Evolutionary conservation across 305 asterid genomes (phyloP).

Genomic region (Ilex paraguariensis): DNA sequence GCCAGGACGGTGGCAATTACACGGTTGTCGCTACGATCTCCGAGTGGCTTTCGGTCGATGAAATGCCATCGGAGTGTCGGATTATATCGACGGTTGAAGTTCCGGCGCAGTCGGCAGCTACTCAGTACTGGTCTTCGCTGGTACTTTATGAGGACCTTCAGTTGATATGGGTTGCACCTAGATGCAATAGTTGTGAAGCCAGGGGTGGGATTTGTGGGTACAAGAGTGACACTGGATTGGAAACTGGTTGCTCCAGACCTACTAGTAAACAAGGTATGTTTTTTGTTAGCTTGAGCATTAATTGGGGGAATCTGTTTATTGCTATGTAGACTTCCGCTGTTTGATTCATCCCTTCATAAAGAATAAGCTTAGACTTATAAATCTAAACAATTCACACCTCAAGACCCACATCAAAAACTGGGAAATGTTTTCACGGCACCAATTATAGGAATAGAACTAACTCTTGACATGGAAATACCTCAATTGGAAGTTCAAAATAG

Average conservation of each 20-base stretch:
- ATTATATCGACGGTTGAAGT: slow-evolving; percentile 25
- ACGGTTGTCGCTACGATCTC: slow-evolving; percentile 35
- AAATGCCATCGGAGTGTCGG: slow-evolving; percentile 31
- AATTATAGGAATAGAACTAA: too few species aligned
- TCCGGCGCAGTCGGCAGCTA: slow-evolving; percentile 30
- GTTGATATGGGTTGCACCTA: slow-evolving; percentile 52
- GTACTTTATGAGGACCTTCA: slow-evolving; percentile 35
- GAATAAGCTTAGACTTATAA: not conserved
- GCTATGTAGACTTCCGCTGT: too few species aligned
- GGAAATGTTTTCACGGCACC: too few species aligned
- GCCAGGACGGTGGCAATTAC: slow-evolving; percentile 36
- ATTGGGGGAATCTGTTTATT: too few species aligned
- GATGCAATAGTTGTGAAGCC: slow-evolving; percentile 42
- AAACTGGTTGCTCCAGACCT: slow-evolving; percentile 34
- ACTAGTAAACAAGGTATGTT: slow-evolving; percentile 27
- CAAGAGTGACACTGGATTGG: slow-evolving; percentile 23
- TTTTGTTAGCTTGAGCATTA: not conserved
- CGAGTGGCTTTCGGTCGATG: not conserved
- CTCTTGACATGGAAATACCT: too few species aligned
- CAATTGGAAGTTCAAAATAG: too few species aligned
- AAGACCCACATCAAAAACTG: too few species aligned
- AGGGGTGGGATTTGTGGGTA: slow-evolving; percentile 48
- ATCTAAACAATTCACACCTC: too few species aligned
- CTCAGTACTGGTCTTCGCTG: slow-evolving; percentile 37
- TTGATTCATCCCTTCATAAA: too few species aligned